Evolutionary conservation across 2,329 filamentous ascomycete genomes (phyloP).

Genomic region (Gaeumannomyces tritici): DNA sequence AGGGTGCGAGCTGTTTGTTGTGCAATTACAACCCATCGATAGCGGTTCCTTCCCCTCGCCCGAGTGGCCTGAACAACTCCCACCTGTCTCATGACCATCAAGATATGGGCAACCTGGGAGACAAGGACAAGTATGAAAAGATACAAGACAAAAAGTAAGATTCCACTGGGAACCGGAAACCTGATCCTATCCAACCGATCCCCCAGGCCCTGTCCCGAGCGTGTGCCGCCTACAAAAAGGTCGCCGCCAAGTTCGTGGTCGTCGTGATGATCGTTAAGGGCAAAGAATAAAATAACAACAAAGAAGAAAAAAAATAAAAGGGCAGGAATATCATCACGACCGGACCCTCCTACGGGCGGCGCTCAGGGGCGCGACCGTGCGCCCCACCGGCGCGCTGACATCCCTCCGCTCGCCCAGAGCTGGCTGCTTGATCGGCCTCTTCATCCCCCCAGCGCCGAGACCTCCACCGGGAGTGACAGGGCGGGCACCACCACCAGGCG

Average conservation of each 20-base stretch:
- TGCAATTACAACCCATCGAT: neutral
- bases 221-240: neutral
- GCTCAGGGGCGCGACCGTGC: neutral
- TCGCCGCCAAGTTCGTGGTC: neutral
- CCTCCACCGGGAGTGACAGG: slow-evolving; percentile 19
- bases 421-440: slow-evolving; percentile 44
- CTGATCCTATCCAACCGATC: neutral
- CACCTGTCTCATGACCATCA: neutral
- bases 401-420: slow-evolving; percentile 39
- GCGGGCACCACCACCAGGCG: too few species aligned
- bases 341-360: neutral
- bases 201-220: neutral
- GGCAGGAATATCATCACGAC: neutral
- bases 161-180: neutral
- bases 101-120: neutral
- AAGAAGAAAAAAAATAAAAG: neutral
- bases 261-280: neutral
- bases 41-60: neutral
- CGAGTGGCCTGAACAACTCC: neutral
- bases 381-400: slow-evolving; percentile 31
- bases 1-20: neutral
- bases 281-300: neutral
- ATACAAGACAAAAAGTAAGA: neutral
- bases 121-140: neutral
- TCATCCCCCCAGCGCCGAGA: slow-evolving; percentile 33